Conservation (phyloP, 108 stramenopile genomes). For the Pseudonitzschia pungens region DNA sequence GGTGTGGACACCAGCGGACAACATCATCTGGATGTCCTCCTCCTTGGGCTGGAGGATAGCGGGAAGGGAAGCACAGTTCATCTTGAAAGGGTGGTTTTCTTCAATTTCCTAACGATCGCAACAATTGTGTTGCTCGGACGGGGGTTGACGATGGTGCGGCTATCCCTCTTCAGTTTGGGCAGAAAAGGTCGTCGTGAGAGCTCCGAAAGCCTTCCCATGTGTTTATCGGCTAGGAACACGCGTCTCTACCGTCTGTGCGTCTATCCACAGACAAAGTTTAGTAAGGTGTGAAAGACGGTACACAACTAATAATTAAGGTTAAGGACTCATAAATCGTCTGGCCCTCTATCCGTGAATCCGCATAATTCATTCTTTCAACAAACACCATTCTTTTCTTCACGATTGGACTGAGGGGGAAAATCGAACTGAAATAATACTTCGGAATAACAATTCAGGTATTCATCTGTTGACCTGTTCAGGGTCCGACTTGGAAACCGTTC, state of each 20-base stretch:
- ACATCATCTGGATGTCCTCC: constrained; percentile 99
- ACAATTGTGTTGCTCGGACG: neutral
- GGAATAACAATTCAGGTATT: too few relatives aligned
- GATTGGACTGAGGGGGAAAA: neutral
- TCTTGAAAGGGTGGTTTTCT: constrained; percentile 6
- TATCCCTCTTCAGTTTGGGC: neutral
- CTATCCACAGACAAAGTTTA: neutral
- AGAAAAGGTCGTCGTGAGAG: neutral
- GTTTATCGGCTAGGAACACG: neutral
- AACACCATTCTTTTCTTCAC: neutral
- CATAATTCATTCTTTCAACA: neutral
- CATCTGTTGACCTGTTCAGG: neutral
- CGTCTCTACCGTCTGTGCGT: neutral
- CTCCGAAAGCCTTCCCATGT: neutral
- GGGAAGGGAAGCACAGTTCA: constrained; percentile 49
- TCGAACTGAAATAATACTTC: too few relatives aligned
- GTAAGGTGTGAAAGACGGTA: constrained; percentile 1
- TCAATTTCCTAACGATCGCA: constrained; percentile 4
- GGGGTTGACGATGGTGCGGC: neutral
- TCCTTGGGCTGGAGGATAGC: constrained; percentile 86
- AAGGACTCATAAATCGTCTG: neutral
- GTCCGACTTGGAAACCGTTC: neutral
- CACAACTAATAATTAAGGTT: neutral
- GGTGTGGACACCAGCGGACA: constrained; percentile 98
- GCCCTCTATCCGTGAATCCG: neutral